Conservation (phyloP, 306 rosid species). For the Citrullus mucosospermus region DNA sequence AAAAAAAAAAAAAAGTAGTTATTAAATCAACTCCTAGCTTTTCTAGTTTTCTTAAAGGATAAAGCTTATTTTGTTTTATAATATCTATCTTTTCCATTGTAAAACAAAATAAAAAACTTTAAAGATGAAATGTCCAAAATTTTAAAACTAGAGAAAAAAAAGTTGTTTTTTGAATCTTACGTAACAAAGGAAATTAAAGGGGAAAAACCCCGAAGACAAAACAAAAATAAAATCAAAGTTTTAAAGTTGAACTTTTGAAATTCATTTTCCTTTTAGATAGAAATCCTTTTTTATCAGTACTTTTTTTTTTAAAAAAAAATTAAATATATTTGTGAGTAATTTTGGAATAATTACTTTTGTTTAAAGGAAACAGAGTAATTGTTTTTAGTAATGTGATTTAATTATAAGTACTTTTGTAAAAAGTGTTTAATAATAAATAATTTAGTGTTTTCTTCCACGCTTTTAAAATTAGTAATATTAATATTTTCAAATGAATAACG, state of each 20-base stretch:
- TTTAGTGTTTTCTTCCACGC: too few relatives aligned
- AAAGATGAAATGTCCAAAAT: neutral
- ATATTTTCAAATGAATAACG: too few relatives aligned
- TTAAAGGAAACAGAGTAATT: too few relatives aligned
- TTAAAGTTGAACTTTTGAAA: neutral
- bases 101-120: neutral
- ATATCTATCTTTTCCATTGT: neutral
- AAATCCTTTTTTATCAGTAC: neutral
- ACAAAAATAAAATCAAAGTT: too few relatives aligned
- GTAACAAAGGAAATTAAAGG: neutral
- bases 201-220: too few relatives aligned
- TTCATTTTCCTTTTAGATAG: neutral
- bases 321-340: too few relatives aligned
- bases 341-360: too few relatives aligned
- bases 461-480: too few relatives aligned
- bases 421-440: too few relatives aligned
- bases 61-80: neutral
- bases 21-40: neutral
- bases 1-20: neutral
- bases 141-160: neutral
- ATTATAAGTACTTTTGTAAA: too few relatives aligned
- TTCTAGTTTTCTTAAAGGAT: neutral
- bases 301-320: too few relatives aligned
- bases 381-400: too few relatives aligned
- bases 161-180: neutral